Evolutionary conservation across 345 rosid species (phyloP), one percentile per base, ranked within the genome.

Genomic region (Ailanthus altissimus): DNA sequence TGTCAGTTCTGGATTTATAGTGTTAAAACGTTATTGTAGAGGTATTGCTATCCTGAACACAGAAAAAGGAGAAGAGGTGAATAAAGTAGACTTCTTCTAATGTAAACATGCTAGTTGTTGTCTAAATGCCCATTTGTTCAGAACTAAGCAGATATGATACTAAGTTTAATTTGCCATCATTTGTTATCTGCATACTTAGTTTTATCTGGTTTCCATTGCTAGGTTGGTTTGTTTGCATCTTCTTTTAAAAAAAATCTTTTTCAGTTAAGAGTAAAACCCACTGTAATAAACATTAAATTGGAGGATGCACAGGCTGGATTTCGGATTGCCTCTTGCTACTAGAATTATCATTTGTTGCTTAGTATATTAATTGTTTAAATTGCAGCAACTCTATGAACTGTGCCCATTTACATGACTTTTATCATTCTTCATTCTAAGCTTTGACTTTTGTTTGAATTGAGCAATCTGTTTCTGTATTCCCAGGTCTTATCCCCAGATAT

Each of bases 401-500:
- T 46, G 47, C 57, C 60, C 32, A 45, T 28, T 2, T 61, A 61
- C 47, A 74, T 38, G 42, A n/a, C 28, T 57, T n/a, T 66, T 53
- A 5, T 54, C 56, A 25, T 40, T 28, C 40, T 54, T 49, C 0
- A 4, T 8, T 11, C 18, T 28, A 5, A 15, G 9, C 13, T 69
- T 68, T 70, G 53, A 5, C 46, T 38, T 63, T 38, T 38, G 46
- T 64, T 36, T 21, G 57, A 43, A 40, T 28, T 67, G 32, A 36
- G 16, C 49, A 14, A 38, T 46, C 50, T 69, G 50, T 67, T 66
- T 70, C 21, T 72, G 25, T 72, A 21, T 66, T 67, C 77, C 78
- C 85, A 97, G 99, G 98, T 97, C 63, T 85, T 97, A 75, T 85
- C 97, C 72, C 93, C 98, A 0, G 98, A 97, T 64, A 94, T 97